Evolutionary conservation across 441 rosid genomes (phyloP), one percentile per base, ranked within the genome.

Genomic region (Daphne laureola): DNA sequence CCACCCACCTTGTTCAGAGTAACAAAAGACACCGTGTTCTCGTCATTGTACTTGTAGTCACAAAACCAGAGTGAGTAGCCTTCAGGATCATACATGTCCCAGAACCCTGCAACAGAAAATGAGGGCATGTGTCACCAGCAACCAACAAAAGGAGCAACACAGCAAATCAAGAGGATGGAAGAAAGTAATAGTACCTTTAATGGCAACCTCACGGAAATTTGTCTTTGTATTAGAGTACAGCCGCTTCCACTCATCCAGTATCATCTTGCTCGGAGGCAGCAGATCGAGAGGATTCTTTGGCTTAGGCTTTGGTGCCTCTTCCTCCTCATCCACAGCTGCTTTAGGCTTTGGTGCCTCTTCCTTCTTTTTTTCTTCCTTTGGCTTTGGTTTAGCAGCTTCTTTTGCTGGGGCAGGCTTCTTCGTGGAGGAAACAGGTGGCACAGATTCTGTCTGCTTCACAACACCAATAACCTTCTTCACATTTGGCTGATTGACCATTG

Each of bases 31-130:
- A 90, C 97, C 0, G 75, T 87, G 59, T 90, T 90, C 83, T 90
- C 97, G 0, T 90, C 95, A 26, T 90, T 83, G 80, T 90, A 90
- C 63, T 90, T 90, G 79, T 87, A 90, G 67, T 90, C 90, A 35
- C 96, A 90, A 73, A 90, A 87, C 98, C 98, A 90, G 5, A 90
- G 71, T 0, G 98, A 90, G 79, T 90, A 90, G 16, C 98, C 98
- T 76, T 87, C 96, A 0, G 92, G 88, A 68, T 91, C 98, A 62
- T 86, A 91, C 96, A 91, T 91, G 75, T 88, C 96, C 98, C 96
- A 91, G 79, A 91, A 91, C 53, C 98, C 98, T 91, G 66, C 72
- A 73, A 53, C 17, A 42, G 9, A 44, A 12, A 46, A 7, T 18
- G 13, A 17, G 36, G 45, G 13, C 15, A 52, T 14, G 26, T 58